Evolutionary conservation across 495 filamentous ascomycete species (phyloP), one percentile per base, ranked within the genome.

Genomic region (Xylaria telfairii): DNA sequence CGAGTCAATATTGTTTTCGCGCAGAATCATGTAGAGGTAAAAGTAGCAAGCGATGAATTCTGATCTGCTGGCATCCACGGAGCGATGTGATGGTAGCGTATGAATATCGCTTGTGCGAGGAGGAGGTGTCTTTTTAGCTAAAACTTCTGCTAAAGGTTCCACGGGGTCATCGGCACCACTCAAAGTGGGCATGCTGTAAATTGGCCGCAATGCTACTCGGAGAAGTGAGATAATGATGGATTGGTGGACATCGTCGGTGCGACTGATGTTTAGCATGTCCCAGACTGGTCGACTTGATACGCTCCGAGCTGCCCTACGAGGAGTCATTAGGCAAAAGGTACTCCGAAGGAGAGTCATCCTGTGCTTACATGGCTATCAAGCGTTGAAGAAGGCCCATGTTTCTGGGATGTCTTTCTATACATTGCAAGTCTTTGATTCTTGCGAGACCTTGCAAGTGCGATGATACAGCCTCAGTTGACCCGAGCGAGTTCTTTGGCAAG

Each of bases 31-130:
- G 72, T 77, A 78, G 60, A 78, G 72, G 70, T 77, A 80, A 68
- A 80, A 75, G 71, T 77, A 80, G 51, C 74, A 77, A 32, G 78
- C 74, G 53, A 80, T 75, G 65, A 80, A 79, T 8, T 76, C 74
- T 32, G 74, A 74, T 44, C 76, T 72, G 59, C 75, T 80, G 17
- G 67, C 70, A 53, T 78, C 75, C 32, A 78, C 72, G 46, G 76
- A 75, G 67, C 65, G 67, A 37, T 72, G 73, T 28, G 73, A 70
- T 32, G 73, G 60, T 56, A 75, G 62, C 51, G 67, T 68, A 51
- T 76, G 75, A 57, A 69, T 65, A 39, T 71, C 73, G 69, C 69
- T 72, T 59, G 69, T 69, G 28, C 72, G 72, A 64, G 71, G 65
- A 34, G 65, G 71, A 46, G 75, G 74, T 9, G 74, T 72, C 56